Evolutionary conservation across 1,139 yeast species (phyloP).

Genomic region (Zygosaccharomyces sapae): DNA sequence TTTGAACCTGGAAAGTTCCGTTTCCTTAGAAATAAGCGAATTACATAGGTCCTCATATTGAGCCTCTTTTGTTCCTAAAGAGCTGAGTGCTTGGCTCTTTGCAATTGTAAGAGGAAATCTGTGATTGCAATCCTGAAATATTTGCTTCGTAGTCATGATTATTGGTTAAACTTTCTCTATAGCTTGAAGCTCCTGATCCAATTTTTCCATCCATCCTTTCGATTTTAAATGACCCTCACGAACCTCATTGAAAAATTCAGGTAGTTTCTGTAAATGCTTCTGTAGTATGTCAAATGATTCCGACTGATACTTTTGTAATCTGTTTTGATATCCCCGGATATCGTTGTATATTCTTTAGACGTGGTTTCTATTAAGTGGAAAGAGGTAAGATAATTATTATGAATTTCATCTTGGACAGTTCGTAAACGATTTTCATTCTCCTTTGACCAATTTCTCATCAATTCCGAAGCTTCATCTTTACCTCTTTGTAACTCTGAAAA

Average conservation of each 20-base stretch:
- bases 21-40: constrained; percentile 15
- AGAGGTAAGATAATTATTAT: neutral
- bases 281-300: neutral
- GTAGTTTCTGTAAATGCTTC: constrained; percentile 10
- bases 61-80: constrained; percentile 32
- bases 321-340: neutral
- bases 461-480: neutral
- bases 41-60: constrained; percentile 27
- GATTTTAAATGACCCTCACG: neutral
- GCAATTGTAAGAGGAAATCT: constrained; percentile 19
- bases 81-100: constrained; percentile 28
- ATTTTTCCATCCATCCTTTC: neutral
- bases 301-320: neutral
- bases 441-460: neutral
- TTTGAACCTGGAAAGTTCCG: constrained; percentile 12
- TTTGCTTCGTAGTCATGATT: constrained; percentile 8
- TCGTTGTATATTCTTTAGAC: neutral
- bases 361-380: neutral
- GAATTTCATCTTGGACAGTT: neutral
- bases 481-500: neutral
- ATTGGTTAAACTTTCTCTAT: constrained; percentile 7
- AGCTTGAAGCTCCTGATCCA: constrained; percentile 7
- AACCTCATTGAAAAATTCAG: constrained; percentile 8
- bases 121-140: constrained; percentile 11
- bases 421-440: neutral